Evolutionary conservation across 2,329 filamentous ascomycete genomes (phyloP).

Genomic region (Magnaporthiopsis incrustans): DNA sequence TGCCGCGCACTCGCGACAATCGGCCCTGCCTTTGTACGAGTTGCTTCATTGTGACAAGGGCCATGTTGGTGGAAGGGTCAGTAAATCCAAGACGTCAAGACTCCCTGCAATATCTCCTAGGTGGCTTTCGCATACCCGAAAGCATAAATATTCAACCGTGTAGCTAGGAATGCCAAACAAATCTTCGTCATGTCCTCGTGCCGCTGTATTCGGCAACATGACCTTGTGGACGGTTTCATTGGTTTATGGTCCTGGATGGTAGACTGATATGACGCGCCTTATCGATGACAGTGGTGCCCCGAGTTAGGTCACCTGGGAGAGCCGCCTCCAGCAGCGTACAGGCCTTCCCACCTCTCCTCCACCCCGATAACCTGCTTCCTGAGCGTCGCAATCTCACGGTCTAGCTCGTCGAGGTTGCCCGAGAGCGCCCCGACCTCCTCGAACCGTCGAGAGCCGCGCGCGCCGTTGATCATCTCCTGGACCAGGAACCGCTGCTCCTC

Average conservation of each 20-base stretch:
- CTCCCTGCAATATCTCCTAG: no score
- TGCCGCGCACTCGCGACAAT: no score
- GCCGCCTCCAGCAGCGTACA: constrained; percentile 30
- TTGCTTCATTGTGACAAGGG: no score
- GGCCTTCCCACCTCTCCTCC: constrained; percentile 50
- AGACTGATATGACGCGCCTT: background rate
- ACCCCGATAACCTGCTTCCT: constrained; percentile 58
- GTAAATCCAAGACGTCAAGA: no score
- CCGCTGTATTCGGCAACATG: background rate
- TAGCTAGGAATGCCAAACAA: background rate
- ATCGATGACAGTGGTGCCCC: background rate
- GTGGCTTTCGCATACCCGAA: background rate
- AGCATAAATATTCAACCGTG: background rate
- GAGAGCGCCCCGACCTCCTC: constrained; percentile 78
- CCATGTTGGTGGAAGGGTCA: no score
- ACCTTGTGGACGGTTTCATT: background rate
- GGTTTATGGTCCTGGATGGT: background rate
- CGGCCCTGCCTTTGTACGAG: no score
- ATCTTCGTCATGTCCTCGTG: background rate
- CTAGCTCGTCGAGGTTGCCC: constrained; percentile 75
- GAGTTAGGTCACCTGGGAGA: background rate
- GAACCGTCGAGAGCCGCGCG: constrained; percentile 68
- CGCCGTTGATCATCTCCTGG: constrained; percentile 72
- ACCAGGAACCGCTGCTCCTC: constrained; percentile 92
- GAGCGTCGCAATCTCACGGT: constrained; percentile 64